These are phyloP conservation scores for Cyclaneusma minus DNA, from an alignment of 2,329 filamentous ascomycete species.

Conservation along the genomic window DNA sequence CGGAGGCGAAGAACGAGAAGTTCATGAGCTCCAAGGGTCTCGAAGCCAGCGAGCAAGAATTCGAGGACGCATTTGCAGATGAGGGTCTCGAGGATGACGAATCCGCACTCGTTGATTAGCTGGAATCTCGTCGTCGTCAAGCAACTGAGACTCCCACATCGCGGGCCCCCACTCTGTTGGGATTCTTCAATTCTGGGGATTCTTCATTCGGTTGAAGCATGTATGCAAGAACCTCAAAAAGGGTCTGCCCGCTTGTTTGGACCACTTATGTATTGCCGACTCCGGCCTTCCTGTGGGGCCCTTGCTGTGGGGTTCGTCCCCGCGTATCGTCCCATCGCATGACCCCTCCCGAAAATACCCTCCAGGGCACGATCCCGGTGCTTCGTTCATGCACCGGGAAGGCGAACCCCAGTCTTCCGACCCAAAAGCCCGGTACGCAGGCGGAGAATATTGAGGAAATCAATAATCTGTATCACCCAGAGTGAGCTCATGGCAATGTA, in stretches of 20 bases:
- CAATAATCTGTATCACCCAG: no score
- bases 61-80: slow-evolving; percentile 28
- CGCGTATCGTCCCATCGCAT: no score
- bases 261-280: no score
- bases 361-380: no score
- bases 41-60: slow-evolving; percentile 47
- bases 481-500: no score
- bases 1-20: slow-evolving; percentile 51
- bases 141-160: not conserved
- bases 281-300: no score
- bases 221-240: not conserved
- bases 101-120: slow-evolving; percentile 6
- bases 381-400: no score
- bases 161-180: not conserved
- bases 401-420: no score
- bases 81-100: slow-evolving; percentile 22
- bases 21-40: slow-evolving; percentile 53
- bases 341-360: no score
- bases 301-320: no score
- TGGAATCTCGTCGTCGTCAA: not conserved
- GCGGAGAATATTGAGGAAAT: no score
- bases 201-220: not conserved
- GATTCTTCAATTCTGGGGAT: not conserved
- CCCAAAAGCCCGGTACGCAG: no score
- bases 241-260: not conserved